Evolutionary conservation across 257 asterid species (phyloP).

Genomic region (Ophiorrhiza pumila): DNA sequence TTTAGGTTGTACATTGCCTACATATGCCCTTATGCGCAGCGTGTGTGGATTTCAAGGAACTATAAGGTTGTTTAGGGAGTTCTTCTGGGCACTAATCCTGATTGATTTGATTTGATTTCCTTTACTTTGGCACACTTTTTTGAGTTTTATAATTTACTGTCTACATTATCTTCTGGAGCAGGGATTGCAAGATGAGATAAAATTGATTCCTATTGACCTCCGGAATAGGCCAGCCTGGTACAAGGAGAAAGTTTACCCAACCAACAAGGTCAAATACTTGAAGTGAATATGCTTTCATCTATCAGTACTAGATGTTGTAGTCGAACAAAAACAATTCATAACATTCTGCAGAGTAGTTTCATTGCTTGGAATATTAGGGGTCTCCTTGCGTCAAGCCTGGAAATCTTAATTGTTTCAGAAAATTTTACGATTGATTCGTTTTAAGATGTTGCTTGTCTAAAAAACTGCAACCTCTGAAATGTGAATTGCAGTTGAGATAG

Average conservation of each 20-base stretch:
- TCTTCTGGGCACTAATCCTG: neutral
- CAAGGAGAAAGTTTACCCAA: constrained; percentile 81
- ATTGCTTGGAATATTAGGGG: no score
- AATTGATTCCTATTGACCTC: constrained; percentile 72
- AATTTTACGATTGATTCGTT: neutral
- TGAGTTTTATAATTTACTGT: neutral
- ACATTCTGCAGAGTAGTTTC: neutral
- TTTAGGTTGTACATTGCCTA: constrained; percentile 78
- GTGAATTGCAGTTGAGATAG: neutral
- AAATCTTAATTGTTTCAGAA: neutral
- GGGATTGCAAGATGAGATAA: constrained; percentile 73
- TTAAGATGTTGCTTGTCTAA: neutral
- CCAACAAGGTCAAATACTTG: constrained; percentile 54
- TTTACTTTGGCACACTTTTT: neutral
- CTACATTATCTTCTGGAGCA: constrained; percentile 24
- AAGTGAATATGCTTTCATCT: neutral
- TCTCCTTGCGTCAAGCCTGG: neutral
- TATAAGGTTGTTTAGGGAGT: constrained; percentile 50
- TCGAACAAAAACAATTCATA: no score
- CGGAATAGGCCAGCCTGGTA: constrained; percentile 86
- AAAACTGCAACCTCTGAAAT: neutral
- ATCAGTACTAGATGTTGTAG: neutral
- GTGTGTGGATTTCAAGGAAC: constrained; percentile 76
- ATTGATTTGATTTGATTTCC: neutral
- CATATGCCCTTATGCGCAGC: constrained; percentile 84